These are phyloP conservation scores for Paecilomyces sp. DNA, from an alignment of 2,329 filamentous ascomycete species.

Conservation along the genomic window DNA sequence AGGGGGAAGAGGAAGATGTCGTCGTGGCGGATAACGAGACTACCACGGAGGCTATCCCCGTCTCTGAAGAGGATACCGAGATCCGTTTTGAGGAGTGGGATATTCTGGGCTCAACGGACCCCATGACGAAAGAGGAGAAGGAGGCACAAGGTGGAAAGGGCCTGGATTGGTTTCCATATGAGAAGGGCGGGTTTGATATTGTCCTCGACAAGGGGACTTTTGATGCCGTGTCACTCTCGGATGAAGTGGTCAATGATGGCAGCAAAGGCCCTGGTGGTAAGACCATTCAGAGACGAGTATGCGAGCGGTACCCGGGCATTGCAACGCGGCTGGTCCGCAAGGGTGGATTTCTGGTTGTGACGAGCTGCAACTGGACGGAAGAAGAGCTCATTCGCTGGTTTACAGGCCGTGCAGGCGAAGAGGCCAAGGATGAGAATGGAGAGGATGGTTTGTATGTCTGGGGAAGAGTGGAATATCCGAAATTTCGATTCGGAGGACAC, in stretches of 20 bases:
- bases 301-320: slow-evolving; percentile 66
- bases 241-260: slow-evolving; percentile 17
- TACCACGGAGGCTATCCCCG: slow-evolving; percentile 4
- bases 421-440: slow-evolving; percentile 17
- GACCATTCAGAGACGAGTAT: slow-evolving; percentile 46
- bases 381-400: slow-evolving; percentile 79
- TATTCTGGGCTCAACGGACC: slow-evolving; percentile 42
- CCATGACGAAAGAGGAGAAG: slow-evolving; percentile 28
- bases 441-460: slow-evolving; percentile 50
- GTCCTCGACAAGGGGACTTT: slow-evolving; percentile 98
- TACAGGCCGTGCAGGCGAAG: slow-evolving; percentile 31
- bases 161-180: slow-evolving; percentile 32
- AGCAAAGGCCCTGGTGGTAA: slow-evolving; percentile 22
- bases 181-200: slow-evolving; percentile 65
- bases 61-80: slow-evolving; percentile 7
- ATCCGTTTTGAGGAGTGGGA: slow-evolving; percentile 58
- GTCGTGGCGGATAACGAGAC: slow-evolving; percentile 3
- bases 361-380: slow-evolving; percentile 98
- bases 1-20: slow-evolving; percentile 16
- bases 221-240: slow-evolving; percentile 75
- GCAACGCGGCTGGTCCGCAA: slow-evolving; percentile 61
- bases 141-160: slow-evolving; percentile 8
- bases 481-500: slow-evolving; percentile 46
- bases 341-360: slow-evolving; percentile 73
- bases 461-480: slow-evolving; percentile 69